Base-by-base conservation (phyloP, 208 protist genomes). In the Blastocrithidia nonstop region DNA sequence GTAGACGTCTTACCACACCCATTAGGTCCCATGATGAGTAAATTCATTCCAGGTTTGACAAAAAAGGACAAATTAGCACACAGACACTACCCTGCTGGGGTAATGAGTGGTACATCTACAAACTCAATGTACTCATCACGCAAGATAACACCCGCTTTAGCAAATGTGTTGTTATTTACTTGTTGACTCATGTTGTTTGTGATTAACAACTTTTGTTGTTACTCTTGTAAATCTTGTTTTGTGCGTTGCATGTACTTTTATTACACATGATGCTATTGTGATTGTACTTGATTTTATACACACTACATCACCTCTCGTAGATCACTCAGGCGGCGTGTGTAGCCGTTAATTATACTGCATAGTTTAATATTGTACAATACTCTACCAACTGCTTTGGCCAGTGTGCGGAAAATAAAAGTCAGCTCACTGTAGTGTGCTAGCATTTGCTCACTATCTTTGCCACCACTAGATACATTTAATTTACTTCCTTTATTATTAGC, bases 1-100 rank as follows among this genome's bases (percentile, higher is more conserved):
- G 86, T 83, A 17, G 82, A 94, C 11, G 67, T 78, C 62, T 96
- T 96, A 24, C 90, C 90, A 53, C 66, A 83, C 17, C 90, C 90
- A 52, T 91, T 95, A 7, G 77, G 84, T 4, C 90, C 90, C 38
- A 87, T 84, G 21, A 96, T 79, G 31, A 95, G 74, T 20, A 94
- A 35, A 57, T 89, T 88, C 57, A 85, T 88, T 2, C 90, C 79
- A 0, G 67, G 66, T 38, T 67, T 64, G 1, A 92, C 76, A 46
- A 67, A 58, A 50, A 94, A 93, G 11, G 68, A 77, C 17, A 94
- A 48, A 21, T 49, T 45, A 15, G 40, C 38, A 36, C 77, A 86
- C 8, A 94, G 49, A 11, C 69, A 50, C 38, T 81, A 55, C 22
- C 61, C 61, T 7, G 52, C 67, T 8, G 84, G 84, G 23, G 82